These are phyloP conservation scores for Debaryomyces psychrophilus DNA, from an alignment of 1,139 yeast species.

Conservation along the genomic window DNA sequence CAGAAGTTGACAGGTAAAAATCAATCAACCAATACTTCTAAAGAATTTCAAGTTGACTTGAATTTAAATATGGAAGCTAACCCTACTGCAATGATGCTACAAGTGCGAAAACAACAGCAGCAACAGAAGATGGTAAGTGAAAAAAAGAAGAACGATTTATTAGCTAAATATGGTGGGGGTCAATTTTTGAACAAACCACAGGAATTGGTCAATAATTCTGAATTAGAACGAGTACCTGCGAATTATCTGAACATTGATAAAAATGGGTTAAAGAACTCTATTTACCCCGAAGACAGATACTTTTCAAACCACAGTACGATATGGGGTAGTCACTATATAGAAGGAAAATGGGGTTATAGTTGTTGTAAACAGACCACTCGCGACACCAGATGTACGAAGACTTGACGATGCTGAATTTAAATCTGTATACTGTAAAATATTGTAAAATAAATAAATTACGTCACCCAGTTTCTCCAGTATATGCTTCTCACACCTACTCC, in stretches of 20 bases:
- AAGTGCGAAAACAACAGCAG: constrained; percentile 42
- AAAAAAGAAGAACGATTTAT: constrained; percentile 7
- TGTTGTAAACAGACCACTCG: constrained; percentile 40
- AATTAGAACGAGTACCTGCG: constrained; percentile 1
- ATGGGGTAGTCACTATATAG: constrained; percentile 53
- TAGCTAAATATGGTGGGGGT: constrained; percentile 36
- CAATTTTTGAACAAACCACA: constrained; percentile 8
- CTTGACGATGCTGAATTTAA: no score
- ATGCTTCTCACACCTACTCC: constrained; percentile 17
- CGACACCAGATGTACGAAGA: neutral
- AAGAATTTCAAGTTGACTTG: constrained; percentile 40
- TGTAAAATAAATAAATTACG: neutral
- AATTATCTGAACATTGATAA: constrained; percentile 11
- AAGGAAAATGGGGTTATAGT: constrained; percentile 52
- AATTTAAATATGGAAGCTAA: constrained; percentile 55
- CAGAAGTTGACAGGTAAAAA: constrained; percentile 17
- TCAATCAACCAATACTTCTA: constrained; percentile 18
- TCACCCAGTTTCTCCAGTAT: constrained; percentile 25
- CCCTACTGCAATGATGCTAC: constrained; percentile 59
- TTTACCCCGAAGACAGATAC: constrained; percentile 41
- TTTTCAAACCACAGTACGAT: constrained; percentile 44
- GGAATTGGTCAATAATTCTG: constrained; percentile 6
- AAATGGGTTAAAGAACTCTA: constrained; percentile 21
- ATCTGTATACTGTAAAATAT: neutral
- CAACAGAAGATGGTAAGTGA: constrained; percentile 18